Percentiles rank a stretch among this genome's conserved stretches.
Conservation (phyloP, 176 grass and related monocot genomes). For the Zoysia pacifica region DNA sequence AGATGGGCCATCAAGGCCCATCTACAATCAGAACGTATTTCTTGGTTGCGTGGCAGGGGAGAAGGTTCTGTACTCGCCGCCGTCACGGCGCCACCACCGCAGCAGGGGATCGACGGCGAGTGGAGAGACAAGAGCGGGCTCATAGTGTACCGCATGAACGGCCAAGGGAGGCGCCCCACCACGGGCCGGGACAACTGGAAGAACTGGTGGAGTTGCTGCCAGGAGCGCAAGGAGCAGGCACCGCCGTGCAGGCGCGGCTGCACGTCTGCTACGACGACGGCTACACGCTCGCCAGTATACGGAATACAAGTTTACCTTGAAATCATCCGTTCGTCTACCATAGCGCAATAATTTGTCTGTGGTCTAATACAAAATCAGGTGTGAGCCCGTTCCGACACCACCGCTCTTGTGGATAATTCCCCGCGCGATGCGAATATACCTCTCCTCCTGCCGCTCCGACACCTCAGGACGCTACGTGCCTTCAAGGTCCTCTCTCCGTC, state of each 20-base stretch:
- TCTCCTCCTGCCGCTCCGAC: neutral
- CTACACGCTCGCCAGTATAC: constrained; percentile 37
- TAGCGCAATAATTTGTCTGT: no score
- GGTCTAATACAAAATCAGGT: no score
- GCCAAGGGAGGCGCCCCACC: constrained; percentile 46
- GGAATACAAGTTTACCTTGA: neutral
- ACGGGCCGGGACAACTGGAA: constrained; percentile 68
- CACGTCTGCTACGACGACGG: constrained; percentile 85
- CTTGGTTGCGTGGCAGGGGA: constrained; percentile 45
- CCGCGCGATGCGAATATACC: constrained; percentile 24
- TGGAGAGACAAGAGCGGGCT: constrained; percentile 83
- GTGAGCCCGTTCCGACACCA: no score
- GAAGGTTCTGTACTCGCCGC: constrained; percentile 66
- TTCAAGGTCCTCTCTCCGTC: neutral
- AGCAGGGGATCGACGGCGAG: constrained; percentile 82
- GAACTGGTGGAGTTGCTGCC: constrained; percentile 76
- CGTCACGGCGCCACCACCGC: constrained; percentile 44
- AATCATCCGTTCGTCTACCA: neutral
- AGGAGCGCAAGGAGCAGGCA: constrained; percentile 61
- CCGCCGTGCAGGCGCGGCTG: constrained; percentile 55
- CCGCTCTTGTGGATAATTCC: neutral
- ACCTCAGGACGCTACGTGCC: neutral
- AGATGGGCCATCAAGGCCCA: no score
- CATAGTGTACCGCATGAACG: constrained; percentile 85
- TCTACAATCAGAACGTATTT: neutral